Evolutionary conservation across 2,329 filamentous ascomycete genomes (phyloP).

Genomic region (Diaporthe citrichinensis): DNA sequence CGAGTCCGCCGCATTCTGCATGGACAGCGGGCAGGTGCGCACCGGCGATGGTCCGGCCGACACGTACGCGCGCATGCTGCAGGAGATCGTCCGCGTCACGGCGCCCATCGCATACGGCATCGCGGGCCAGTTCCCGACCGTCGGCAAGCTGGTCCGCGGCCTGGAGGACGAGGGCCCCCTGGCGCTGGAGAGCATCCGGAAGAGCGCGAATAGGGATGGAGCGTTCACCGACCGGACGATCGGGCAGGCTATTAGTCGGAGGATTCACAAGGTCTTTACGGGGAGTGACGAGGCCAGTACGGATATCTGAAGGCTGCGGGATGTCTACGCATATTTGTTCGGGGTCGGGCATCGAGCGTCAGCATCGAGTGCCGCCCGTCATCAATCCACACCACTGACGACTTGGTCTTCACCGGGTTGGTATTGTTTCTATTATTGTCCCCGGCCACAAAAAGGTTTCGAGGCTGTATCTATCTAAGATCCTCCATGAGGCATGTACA

Average conservation of each 20-base stretch:
- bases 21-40: conserved; percentile 83
- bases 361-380: too few species aligned
- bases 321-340: background rate
- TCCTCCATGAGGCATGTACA: conserved; percentile 1
- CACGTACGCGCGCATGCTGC: conserved; percentile 81
- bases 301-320: conserved; percentile 59
- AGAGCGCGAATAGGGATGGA: conserved; percentile 70
- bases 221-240: conserved; percentile 67
- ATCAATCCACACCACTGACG: background rate
- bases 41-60: conserved; percentile 76
- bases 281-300: conserved; percentile 68
- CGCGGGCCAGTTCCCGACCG: conserved; percentile 69
- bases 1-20: conserved; percentile 78
- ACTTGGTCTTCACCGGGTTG: background rate
- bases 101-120: conserved; percentile 80
- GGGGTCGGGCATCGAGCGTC: background rate
- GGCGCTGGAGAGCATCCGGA: conserved; percentile 73
- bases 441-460: background rate
- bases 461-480: conserved; percentile 7
- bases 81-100: conserved; percentile 81
- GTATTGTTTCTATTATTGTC: conserved; percentile 11
- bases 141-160: conserved; percentile 70
- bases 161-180: conserved; percentile 72
- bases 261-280: conserved; percentile 73
- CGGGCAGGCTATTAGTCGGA: conserved; percentile 70